A percentile compares a stretch with the other conserved stretches of the same genome.
Evolutionary conservation across 2,329 filamentous ascomycete genomes (phyloP).

Genomic region (Colletotrichum scovillei): DNA sequence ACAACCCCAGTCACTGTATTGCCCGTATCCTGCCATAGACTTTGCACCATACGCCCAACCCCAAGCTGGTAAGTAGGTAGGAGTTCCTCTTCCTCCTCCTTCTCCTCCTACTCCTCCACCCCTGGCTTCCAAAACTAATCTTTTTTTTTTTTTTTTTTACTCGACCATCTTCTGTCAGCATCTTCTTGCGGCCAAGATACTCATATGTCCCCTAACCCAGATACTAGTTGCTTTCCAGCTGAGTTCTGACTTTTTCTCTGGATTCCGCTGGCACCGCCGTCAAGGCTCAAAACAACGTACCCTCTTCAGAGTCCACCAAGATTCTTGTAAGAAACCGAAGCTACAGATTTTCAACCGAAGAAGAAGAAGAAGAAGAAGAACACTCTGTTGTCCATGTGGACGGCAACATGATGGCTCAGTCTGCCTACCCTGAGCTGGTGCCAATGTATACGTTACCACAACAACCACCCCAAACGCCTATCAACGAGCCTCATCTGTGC

Average conservation of each 20-base stretch:
- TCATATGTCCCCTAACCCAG: not conserved
- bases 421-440: not conserved
- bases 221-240: not conserved
- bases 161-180: not conserved
- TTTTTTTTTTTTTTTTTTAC: not conserved
- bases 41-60: not conserved
- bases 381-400: not conserved
- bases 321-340: not conserved
- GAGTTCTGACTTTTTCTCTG: not conserved
- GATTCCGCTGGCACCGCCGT: not conserved
- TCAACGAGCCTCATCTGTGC: not conserved
- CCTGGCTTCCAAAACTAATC: not conserved
- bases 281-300: not conserved
- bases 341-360: not conserved
- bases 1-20: not conserved
- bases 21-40: not conserved
- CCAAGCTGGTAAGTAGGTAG: too few relatives aligned
- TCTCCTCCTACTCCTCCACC: not conserved
- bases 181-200: not conserved
- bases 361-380: not conserved
- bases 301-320: not conserved
- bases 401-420: not conserved
- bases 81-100: slow-evolving; percentile 13
- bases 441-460: not conserved
- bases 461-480: not conserved